Evolutionary conservation across 106 monocot genomes (phyloP).

Genomic region (Dendrobium chrysotoxum): DNA sequence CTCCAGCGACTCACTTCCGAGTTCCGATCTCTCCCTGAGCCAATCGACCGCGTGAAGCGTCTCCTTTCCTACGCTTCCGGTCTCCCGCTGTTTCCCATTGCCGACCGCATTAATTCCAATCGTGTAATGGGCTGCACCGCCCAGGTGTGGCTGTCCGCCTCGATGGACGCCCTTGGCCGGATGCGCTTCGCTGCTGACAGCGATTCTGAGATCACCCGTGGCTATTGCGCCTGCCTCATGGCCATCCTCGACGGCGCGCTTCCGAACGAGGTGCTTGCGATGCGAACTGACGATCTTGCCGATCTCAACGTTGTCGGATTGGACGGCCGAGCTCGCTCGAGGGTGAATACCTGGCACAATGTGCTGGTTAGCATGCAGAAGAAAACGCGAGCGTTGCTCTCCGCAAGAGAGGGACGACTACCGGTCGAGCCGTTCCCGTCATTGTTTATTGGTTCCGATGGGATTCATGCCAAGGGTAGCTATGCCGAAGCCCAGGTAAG

Average conservation of each 20-base stretch:
- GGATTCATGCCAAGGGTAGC: slow-evolving; percentile 67
- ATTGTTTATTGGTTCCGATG: slow-evolving; percentile 48
- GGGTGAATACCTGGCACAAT: slow-evolving; percentile 90
- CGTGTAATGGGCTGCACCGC: slow-evolving; percentile 97
- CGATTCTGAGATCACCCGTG: slow-evolving; percentile 89
- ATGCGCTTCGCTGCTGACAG: slow-evolving; percentile 80
- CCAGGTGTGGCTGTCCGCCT: slow-evolving; percentile 63
- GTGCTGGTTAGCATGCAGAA: slow-evolving; percentile 94
- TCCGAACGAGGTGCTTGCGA: slow-evolving; percentile 72
- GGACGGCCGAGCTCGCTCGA: slow-evolving; percentile 40
- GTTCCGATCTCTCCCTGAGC: slow-evolving; percentile 50
- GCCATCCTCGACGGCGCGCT: slow-evolving; percentile 58
- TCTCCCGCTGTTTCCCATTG: slow-evolving; percentile 43
- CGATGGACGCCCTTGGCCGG: slow-evolving; percentile 27
- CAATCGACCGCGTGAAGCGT: slow-evolving; percentile 76
- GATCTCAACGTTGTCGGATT: slow-evolving; percentile 55
- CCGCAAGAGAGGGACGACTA: slow-evolving; percentile 41
- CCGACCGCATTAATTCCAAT: slow-evolving; percentile 38
- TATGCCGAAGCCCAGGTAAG: slow-evolving; percentile 98
- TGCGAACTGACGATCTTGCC: slow-evolving; percentile 57
- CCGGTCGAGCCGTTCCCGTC: slow-evolving; percentile 70
- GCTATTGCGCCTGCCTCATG: slow-evolving; percentile 80
- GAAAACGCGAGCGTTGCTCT: slow-evolving; percentile 58
- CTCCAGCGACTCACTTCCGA: slow-evolving; percentile 52
- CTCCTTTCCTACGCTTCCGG: slow-evolving; percentile 61